Evolutionary conservation across 2,329 filamentous ascomycete species (phyloP).

Genomic region (Sarocladium strictum): DNA sequence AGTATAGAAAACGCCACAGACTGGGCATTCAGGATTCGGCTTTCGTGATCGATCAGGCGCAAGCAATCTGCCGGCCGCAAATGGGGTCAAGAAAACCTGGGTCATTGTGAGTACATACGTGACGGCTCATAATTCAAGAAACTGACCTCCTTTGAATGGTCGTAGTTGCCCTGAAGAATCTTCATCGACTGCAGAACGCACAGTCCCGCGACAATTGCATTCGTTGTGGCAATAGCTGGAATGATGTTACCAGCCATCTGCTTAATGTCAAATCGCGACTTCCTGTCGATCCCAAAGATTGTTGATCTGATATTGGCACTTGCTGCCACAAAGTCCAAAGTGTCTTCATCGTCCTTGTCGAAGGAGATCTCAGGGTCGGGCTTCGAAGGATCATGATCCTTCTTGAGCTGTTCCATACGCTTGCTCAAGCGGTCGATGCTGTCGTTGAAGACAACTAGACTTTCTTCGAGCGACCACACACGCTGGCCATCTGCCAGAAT

Average conservation of each 20-base stretch:
- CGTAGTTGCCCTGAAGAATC: conserved; percentile 67
- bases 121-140: background rate
- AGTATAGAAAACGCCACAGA: conserved; percentile 71
- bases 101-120: background rate
- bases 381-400: conserved; percentile 33
- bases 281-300: conserved; percentile 82
- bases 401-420: conserved; percentile 61
- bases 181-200: conserved; percentile 93
- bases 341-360: conserved; percentile 95
- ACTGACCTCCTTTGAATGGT: conserved; percentile 66
- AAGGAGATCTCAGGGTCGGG: conserved; percentile 69
- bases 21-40: conserved; percentile 77
- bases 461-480: conserved; percentile 77
- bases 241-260: conserved; percentile 99
- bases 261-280: conserved; percentile 94
- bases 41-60: conserved; percentile 48
- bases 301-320: conserved; percentile 84
- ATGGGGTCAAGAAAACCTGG: conserved; percentile 73
- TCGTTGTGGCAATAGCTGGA: conserved; percentile 94
- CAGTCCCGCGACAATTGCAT: conserved; percentile 89
- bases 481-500: conserved; percentile 63
- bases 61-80: conserved; percentile 51
- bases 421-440: conserved; percentile 72
- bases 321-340: conserved; percentile 87
- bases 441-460: conserved; percentile 78